Conservation (phyloP, 2,329 filamentous ascomycete species). For the Eurotiales sp. region DNA sequence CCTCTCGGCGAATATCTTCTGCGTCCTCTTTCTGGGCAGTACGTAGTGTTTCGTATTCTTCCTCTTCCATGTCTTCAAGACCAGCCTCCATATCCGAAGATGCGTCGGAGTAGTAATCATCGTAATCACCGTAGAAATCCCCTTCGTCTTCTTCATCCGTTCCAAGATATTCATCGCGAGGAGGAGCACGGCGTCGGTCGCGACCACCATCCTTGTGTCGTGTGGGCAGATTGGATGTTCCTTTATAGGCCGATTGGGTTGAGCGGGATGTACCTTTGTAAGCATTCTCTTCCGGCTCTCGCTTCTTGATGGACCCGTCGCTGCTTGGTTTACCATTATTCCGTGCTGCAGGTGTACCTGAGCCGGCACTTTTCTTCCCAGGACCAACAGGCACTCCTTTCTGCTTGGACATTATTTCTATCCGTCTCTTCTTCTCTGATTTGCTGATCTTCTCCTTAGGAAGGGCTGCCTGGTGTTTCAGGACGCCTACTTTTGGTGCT, state of each 20-base stretch:
- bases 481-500: constrained; percentile 46
- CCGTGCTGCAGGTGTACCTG: constrained; percentile 16
- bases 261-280: constrained; percentile 40
- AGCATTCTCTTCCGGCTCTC: constrained; percentile 27
- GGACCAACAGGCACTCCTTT: constrained; percentile 29
- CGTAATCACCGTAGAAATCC: constrained; percentile 36
- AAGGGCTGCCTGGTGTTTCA: constrained; percentile 52
- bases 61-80: constrained; percentile 42
- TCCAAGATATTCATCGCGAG: constrained; percentile 42
- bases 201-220: constrained; percentile 23
- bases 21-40: constrained; percentile 45
- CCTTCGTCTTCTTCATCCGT: constrained; percentile 49
- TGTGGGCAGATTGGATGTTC: constrained; percentile 38
- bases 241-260: constrained; percentile 33
- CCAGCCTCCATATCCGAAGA: constrained; percentile 52
- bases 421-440: constrained; percentile 49
- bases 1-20: constrained; percentile 41
- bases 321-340: constrained; percentile 20
- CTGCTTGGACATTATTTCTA: constrained; percentile 40
- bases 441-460: constrained; percentile 55
- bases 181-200: constrained; percentile 25
- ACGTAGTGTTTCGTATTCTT: constrained; percentile 41
- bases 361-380: constrained; percentile 25
- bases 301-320: constrained; percentile 28
- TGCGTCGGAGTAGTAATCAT: constrained; percentile 43